Percentiles rank a stretch among this genome's conserved stretches.
These are phyloP conservation scores for Scleroderma citrinum DNA, from an alignment of 768 basidiomycete genomes.

Conservation along the genomic window DNA sequence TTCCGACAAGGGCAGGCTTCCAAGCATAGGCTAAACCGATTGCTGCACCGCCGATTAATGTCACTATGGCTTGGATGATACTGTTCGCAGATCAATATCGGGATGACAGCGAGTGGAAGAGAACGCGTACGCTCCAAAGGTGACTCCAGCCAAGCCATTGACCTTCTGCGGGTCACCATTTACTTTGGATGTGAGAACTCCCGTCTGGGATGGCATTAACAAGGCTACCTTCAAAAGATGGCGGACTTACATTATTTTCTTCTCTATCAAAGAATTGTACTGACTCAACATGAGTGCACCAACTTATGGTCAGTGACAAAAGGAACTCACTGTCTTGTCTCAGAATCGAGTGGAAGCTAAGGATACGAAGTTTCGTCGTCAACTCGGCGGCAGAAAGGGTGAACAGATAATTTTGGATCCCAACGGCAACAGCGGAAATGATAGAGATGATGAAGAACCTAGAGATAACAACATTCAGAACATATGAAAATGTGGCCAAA, in stretches of 20 bases:
- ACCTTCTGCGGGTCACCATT: conserved; percentile 89
- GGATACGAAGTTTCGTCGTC: conserved; percentile 61
- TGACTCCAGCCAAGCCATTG: conserved; percentile 80
- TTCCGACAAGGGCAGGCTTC: conserved; percentile 79
- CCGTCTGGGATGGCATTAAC: conserved; percentile 43
- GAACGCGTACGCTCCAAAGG: conserved; percentile 71
- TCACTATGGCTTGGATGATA: conserved; percentile 72
- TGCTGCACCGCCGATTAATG: conserved; percentile 62
- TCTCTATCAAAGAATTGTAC: conserved; percentile 89
- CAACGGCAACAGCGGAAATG: conserved; percentile 53
- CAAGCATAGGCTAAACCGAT: conserved; percentile 76
- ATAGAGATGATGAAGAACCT: conserved; percentile 82
- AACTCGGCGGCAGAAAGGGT: conserved; percentile 61
- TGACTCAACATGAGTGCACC: conserved; percentile 17
- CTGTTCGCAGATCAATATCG: conserved; percentile 26
- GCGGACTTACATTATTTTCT: conserved; percentile 56
- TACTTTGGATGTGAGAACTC: conserved; percentile 70
- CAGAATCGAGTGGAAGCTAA: conserved; percentile 75
- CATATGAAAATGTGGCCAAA: not conserved
- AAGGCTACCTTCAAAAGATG: not conserved
- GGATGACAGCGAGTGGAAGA: not conserved
- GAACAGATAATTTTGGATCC: conserved; percentile 68
- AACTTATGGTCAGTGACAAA: not conserved
- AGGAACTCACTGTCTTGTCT: conserved; percentile 70
- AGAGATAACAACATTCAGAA: conserved; percentile 7